Conservation (phyloP, 148 eudicot species). For the Rhododendron simsii region DNA sequence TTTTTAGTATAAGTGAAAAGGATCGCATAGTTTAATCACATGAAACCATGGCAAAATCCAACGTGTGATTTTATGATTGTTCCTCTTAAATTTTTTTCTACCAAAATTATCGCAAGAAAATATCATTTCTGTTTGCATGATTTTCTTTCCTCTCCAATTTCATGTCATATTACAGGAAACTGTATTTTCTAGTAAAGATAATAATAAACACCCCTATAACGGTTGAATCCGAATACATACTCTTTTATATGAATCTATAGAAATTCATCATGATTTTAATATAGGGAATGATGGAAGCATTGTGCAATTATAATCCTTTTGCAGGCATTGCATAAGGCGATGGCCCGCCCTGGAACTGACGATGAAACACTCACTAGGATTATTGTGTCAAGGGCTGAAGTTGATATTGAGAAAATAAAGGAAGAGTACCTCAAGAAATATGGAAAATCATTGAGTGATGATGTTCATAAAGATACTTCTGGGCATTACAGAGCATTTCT, state of each 20-base stretch:
- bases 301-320: neutral
- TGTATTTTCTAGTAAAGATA: neutral
- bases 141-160: neutral
- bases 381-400: slow-evolving; percentile 72
- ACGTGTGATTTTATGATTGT: neutral
- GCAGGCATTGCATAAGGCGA: slow-evolving; percentile 66
- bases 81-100: neutral
- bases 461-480: slow-evolving; percentile 74
- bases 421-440: slow-evolving; percentile 62
- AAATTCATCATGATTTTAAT: neutral
- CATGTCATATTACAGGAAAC: neutral
- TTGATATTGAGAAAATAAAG: slow-evolving; percentile 78
- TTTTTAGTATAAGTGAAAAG: neutral
- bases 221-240: neutral
- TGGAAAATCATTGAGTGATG: slow-evolving; percentile 59
- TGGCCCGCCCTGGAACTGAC: slow-evolving; percentile 77
- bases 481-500: slow-evolving; percentile 64
- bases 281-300: neutral
- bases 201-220: neutral
- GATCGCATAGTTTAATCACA: too few relatives aligned
- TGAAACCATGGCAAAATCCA: neutral
- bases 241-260: neutral
- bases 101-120: neutral
- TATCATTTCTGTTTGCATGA: neutral
- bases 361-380: slow-evolving; percentile 65